Evolutionary conservation across 2,329 filamentous ascomycete genomes (phyloP).

Genomic region (Xylaria sp.): DNA sequence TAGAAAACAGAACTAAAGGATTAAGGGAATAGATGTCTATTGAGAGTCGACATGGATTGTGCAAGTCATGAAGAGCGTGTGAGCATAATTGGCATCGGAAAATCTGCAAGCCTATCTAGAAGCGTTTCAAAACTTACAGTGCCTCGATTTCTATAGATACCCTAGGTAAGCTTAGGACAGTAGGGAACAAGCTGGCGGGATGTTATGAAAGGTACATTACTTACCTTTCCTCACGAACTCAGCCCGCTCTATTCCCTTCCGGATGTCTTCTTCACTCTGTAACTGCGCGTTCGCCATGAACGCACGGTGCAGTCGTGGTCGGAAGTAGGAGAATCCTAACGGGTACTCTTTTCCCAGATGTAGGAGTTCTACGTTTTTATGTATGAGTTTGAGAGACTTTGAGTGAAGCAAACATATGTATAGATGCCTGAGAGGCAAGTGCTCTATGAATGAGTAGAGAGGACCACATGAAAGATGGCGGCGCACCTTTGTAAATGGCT

Average conservation of each 20-base stretch:
- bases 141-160: slow-evolving; percentile 82
- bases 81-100: neutral
- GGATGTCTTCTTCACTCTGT: slow-evolving; percentile 78
- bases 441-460: no score
- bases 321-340: slow-evolving; percentile 82
- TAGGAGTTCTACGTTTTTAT: slow-evolving; percentile 73
- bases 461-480: neutral
- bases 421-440: neutral
- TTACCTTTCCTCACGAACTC: slow-evolving; percentile 91
- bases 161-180: neutral
- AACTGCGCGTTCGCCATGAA: slow-evolving; percentile 80
- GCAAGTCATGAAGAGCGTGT: neutral
- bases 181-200: neutral
- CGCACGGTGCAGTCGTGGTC: slow-evolving; percentile 81
- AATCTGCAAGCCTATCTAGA: neutral
- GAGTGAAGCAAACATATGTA: neutral
- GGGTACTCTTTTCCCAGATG: slow-evolving; percentile 88
- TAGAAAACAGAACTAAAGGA: slow-evolving; percentile 29
- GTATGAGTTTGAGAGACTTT: neutral
- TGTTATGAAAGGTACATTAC: neutral
- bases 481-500: slow-evolving; percentile 83
- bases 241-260: slow-evolving; percentile 77
- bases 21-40: slow-evolving; percentile 21
- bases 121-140: slow-evolving; percentile 71
- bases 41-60: neutral